Base-by-base conservation (phyloP, 306 rosid genomes). In the Sicyos baderoa region DNA sequence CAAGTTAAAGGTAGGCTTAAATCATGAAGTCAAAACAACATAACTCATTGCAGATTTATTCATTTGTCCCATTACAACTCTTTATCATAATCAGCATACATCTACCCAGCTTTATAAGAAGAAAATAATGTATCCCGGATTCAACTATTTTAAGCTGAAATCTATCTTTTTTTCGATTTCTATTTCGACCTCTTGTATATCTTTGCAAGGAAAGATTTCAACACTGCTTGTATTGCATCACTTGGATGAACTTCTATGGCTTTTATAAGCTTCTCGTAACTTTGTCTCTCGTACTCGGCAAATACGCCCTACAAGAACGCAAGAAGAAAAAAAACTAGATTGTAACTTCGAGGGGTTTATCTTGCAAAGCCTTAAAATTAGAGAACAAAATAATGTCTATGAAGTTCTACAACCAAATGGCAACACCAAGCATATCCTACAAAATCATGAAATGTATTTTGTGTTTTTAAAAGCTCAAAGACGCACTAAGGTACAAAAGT, bases 141-240 rank as follows among this genome's bases (percentile, higher is more conserved):
- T 10, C 8, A 9, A 61, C 49, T 3, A 16, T 61, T 17, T 9
- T 44, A 4, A 4, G 3, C 6, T 52, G 0, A 37, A 9, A 27
- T 62, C n/a, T 3, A 37, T 40, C 29, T 16, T 35, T 5, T 19
- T 9, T 42, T 19, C n/a, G 35, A 27, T 72, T 61, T 40, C 80
- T 85, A 93, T 74, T 93, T 94, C 81, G 82, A 84, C 84, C 99
- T 85, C 88, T 84, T 86, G 90, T 90, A 90, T 54, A 94, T 90
- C 79, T 94, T 90, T 54, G 78, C 89, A 88, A 94, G 79, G 83
- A 94, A 90, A 18, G 95, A 90, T 77, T 88, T 86, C 86, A 94
- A 77, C 63, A 90, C 96, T 5, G 86, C 96, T 58, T 90, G 97
- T 50, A 94, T 90, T 15, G 90, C 89, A 58, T 76, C 78, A 71